Evolutionary conservation across 208 protist species (phyloP).

Genomic region (Trypanosoma conorhini): DNA sequence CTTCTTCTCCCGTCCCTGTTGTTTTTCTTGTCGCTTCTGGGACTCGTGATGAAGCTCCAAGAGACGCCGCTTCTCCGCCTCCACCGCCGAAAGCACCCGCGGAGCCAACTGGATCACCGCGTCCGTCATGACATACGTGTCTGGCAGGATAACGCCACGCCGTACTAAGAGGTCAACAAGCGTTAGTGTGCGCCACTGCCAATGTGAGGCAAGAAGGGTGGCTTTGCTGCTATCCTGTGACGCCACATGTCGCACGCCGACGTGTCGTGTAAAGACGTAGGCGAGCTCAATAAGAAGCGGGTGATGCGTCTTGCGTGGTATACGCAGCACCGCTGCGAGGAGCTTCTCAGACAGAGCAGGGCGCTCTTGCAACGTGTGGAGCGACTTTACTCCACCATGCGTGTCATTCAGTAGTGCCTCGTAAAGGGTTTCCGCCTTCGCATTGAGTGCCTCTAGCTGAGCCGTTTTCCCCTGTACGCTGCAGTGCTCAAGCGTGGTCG

Average conservation of each 20-base stretch:
- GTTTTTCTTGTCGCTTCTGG: neutral
- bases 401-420: constrained; percentile 41
- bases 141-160: constrained; percentile 4
- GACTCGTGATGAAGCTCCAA: constrained; percentile 5
- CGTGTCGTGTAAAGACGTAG: constrained; percentile 55
- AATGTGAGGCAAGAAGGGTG: neutral
- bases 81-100: constrained; percentile 41
- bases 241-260: constrained; percentile 15
- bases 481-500: constrained; percentile 19
- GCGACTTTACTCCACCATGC: constrained; percentile 30
- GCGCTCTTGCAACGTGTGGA: constrained; percentile 23
- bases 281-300: constrained; percentile 56
- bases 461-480: neutral
- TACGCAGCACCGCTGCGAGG: constrained; percentile 29
- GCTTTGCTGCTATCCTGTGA: neutral
- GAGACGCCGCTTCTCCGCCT: constrained; percentile 26
- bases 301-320: constrained; percentile 20
- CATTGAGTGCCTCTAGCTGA: constrained; percentile 4
- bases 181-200: constrained; percentile 26
- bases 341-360: constrained; percentile 33
- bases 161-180: constrained; percentile 27
- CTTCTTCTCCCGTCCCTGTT: neutral
- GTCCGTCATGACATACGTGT: constrained; percentile 42
- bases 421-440: constrained; percentile 33
- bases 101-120: constrained; percentile 34